Percentiles rank a stretch among this genome's conserved stretches.
Evolutionary conservation across 306 rosid genomes (phyloP).

Genomic region (Begonia loranthoides): DNA sequence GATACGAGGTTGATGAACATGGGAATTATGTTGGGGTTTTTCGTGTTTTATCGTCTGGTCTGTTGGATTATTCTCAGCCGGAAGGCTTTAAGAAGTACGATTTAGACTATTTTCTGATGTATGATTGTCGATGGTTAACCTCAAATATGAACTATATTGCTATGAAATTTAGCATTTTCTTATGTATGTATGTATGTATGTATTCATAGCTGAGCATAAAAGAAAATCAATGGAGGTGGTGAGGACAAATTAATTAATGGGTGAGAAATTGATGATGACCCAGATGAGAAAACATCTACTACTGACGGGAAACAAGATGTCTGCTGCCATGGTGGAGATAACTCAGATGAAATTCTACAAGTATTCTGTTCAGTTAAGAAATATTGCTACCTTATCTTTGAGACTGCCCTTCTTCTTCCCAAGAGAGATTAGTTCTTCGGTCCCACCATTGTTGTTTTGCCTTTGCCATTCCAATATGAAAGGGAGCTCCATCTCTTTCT

Average conservation of each 20-base stretch:
- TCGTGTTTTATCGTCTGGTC: conserved; percentile 60
- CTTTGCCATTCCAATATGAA: conserved; percentile 17
- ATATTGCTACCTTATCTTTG: conserved; percentile 50
- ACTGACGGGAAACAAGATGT: no score
- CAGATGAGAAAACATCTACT: no score
- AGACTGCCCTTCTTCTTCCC: conserved; percentile 49
- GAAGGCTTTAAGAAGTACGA: conserved; percentile 46
- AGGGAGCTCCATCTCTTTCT: conserved; percentile 21
- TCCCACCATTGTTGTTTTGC: conserved; percentile 16
- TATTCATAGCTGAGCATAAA: no score
- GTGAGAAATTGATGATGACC: no score
- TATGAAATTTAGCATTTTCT: no score
- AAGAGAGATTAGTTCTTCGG: conserved; percentile 29
- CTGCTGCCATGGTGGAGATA: no score
- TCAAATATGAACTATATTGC: no score
- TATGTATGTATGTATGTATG: no score
- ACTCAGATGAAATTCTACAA: no score
- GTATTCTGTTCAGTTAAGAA: conserved; percentile 34
- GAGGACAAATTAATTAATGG: no score
- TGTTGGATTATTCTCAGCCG: conserved; percentile 67
- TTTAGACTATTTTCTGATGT: conserved; percentile 6
- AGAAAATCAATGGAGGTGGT: no score
- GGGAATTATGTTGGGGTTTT: conserved; percentile 65
- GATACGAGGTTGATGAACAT: conserved; percentile 66
- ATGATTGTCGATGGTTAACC: no score